These are phyloP conservation scores for Saccharomycopsis capsularis DNA, from an alignment of 805 yeast species.

Conservation along the genomic window DNA sequence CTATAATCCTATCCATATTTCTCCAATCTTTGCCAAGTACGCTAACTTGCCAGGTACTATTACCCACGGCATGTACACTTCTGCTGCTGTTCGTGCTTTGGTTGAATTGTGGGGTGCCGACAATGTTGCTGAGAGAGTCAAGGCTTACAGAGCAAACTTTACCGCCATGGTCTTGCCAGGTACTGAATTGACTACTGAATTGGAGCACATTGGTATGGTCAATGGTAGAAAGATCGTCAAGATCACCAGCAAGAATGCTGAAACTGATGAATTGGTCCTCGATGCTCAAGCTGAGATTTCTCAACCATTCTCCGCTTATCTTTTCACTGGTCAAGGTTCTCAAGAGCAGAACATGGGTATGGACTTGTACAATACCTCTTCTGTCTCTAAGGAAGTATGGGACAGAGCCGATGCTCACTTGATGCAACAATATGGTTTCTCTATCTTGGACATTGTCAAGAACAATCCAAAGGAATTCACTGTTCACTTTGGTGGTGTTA, in stretches of 20 bases:
- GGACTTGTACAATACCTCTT: constrained; percentile 89
- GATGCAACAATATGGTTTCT: constrained; percentile 90
- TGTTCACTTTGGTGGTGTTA: constrained; percentile 95
- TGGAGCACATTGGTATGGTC: constrained; percentile 97
- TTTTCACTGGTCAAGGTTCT: constrained; percentile 99
- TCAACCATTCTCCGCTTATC: constrained; percentile 94
- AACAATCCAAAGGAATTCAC: constrained; percentile 95
- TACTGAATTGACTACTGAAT: constrained; percentile 75
- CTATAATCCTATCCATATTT: constrained; percentile 96
- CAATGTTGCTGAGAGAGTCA: constrained; percentile 90
- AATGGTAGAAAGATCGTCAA: constrained; percentile 96
- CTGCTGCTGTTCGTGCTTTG: constrained; percentile 89
- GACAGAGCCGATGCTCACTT: constrained; percentile 95
- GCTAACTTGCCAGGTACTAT: constrained; percentile 95
- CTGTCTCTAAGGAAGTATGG: constrained; percentile 94
- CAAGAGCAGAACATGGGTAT: constrained; percentile 99
- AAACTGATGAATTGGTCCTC: constrained; percentile 70
- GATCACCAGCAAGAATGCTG: constrained; percentile 80
- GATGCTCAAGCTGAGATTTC: constrained; percentile 97
- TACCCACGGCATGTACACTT: constrained; percentile 98
- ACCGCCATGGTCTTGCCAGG: constrained; percentile 98
- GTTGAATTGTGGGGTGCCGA: constrained; percentile 99
- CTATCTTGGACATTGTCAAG: constrained; percentile 89
- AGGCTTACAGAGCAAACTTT: constrained; percentile 86
- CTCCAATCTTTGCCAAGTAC: constrained; percentile 87